Evolutionary conservation across 345 rosid genomes (phyloP).

Genomic region (Arabidopsis suecica): DNA sequence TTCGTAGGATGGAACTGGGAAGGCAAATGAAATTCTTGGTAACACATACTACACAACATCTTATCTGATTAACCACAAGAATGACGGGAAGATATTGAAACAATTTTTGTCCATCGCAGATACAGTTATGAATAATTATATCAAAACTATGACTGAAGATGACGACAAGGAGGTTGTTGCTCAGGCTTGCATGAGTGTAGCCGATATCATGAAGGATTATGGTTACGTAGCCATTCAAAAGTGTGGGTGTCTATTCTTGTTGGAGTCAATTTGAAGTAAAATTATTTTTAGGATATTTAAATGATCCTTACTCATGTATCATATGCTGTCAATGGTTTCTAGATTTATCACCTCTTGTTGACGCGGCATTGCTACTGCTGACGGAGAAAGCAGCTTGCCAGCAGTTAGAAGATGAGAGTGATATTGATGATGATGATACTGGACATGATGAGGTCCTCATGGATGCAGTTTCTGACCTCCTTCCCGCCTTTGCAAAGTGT

Average conservation of each 20-base stretch:
- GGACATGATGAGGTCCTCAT: constrained; percentile 95
- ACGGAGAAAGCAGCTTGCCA: constrained; percentile 93
- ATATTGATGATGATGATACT: constrained; percentile 71
- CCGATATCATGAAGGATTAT: constrained; percentile 86
- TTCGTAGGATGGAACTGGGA: constrained; percentile 73
- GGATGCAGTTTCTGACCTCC: constrained; percentile 99
- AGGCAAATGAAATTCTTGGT: constrained; percentile 87
- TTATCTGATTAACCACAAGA: constrained; percentile 20
- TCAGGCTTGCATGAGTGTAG: constrained; percentile 86
- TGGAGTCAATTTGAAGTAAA: constrained; percentile 22
- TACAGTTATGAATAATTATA: constrained; percentile 73
- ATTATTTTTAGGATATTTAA: neutral
- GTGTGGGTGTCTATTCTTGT: constrained; percentile 61
- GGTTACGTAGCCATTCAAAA: constrained; percentile 79
- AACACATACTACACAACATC: constrained; percentile 17
- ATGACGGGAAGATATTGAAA: constrained; percentile 29
- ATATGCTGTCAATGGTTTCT: constrained; percentile 43
- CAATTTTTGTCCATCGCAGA: constrained; percentile 53
- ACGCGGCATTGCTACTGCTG: constrained; percentile 75
- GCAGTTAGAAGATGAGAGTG: constrained; percentile 75
- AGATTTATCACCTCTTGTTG: constrained; percentile 83
- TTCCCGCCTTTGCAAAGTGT: constrained; percentile 96
- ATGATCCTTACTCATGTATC: constrained; percentile 7
- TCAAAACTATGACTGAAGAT: constrained; percentile 87
- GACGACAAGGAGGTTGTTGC: constrained; percentile 99